Evolutionary conservation across 768 basidiomycete genomes (phyloP), one percentile per base, ranked within the genome.

Genomic region (Naganishia randhawae): DNA sequence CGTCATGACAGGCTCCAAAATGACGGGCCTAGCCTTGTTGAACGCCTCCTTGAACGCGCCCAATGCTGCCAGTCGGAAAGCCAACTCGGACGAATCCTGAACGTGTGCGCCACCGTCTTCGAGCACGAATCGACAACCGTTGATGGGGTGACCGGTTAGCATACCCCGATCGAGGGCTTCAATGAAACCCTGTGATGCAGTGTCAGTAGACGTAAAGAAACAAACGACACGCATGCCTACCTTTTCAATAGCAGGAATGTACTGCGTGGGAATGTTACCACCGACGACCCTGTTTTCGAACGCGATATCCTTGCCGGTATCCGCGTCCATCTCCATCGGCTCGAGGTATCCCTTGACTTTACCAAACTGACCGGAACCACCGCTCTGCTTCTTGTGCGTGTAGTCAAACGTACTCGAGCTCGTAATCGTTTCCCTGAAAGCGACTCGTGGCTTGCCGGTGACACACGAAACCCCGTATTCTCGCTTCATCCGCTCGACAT

Each of bases 1-100:
- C 17, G 86, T 90, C 95, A 99, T 99, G 81, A 98, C 89, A n/a
- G 95, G 95, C 78, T 99, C 95, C 45, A 99, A 82, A 66, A 99
- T 88, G 63, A 91, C 87, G 0, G 91, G 87, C 62, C 83, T 83
- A 51, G 91, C 88, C 71, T 84, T 84, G 71, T 83, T 83, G 83
- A 89, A 98, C 4, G 88, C 87, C 74, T 98, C 95, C 63, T 90
- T 86, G 85, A 97, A 94, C 0, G 93, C 94, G 63, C 92, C 89
- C 45, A 95, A 88, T 6, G 91, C 87, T 7, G 91, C 90, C 39
- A 92, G 84, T 50, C 92, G 84, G 86, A 98, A 99, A 45, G 96
- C 94, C 73, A 97, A 81, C 79, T 98, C 96, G 65, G 91, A 92
- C 31, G 96, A 99, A 83, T 98, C 96, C 73, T 95, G 92, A 11